phyloP scores from a whole-genome alignment of 768 basidiomycete genomes.

The Fomitopsis serialis region DNA sequence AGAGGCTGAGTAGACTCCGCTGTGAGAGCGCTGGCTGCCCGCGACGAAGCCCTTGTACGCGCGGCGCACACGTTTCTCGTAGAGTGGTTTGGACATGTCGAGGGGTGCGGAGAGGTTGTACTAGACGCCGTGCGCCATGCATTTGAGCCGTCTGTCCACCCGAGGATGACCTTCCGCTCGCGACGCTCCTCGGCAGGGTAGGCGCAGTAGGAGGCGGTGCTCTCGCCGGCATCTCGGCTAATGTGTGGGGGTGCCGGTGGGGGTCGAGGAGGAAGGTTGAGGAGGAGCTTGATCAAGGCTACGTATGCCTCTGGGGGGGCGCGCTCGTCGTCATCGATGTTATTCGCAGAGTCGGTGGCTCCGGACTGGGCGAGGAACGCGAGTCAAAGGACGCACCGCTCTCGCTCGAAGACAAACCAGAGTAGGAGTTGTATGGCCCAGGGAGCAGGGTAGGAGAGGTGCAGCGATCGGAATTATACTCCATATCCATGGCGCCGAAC shows the following conservation, averaged over 20 bases:
- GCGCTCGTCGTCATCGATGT: conserved; percentile 5
- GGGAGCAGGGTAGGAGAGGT: conserved; percentile 33
- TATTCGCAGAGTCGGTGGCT: conserved; percentile 20
- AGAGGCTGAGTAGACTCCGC: conserved; percentile 45
- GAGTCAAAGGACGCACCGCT: conserved; percentile 26
- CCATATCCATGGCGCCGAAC: conserved; percentile 35
- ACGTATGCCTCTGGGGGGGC: conserved; percentile 27
- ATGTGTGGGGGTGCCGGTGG: conserved; percentile 47
- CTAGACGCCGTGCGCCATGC: conserved; percentile 71
- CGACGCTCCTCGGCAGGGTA: conserved; percentile 4
- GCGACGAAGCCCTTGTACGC: conserved; percentile 43
- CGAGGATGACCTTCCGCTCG: conserved; percentile 44
- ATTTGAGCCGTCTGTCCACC: conserved; percentile 64
- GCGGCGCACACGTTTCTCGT: conserved; percentile 25
- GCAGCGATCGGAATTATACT: conserved; percentile 39
- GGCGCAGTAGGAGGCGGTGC: conserved; percentile 28
- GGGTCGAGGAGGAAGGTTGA: conserved; percentile 40
- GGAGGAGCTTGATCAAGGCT: conserved; percentile 32
- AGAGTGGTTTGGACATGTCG: conserved; percentile 13
- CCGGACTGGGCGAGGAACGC: conserved; percentile 18
- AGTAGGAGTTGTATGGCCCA: conserved; percentile 35
- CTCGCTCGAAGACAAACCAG: conserved; percentile 26
- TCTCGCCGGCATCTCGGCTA: conserved; percentile 14
- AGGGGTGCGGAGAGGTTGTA: conserved; percentile 41
- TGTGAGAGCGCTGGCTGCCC: conserved; percentile 40